These are phyloP conservation scores for Pseudogymnoascus pannorum DNA, from an alignment of 2,329 filamentous ascomycete species.

Conservation along the genomic window DNA sequence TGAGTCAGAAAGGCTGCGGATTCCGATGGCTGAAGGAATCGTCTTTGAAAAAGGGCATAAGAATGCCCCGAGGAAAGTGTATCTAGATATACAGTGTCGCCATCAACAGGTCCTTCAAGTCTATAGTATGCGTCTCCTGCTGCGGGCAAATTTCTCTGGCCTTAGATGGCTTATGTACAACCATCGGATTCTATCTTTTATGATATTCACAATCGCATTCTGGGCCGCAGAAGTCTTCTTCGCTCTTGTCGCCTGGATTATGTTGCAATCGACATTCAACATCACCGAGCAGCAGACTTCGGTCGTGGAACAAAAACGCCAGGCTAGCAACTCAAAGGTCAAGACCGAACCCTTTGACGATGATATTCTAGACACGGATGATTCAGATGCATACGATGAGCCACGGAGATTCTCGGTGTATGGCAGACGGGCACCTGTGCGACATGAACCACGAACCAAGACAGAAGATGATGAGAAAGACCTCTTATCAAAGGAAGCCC, in stretches of 20 bases:
- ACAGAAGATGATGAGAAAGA: slow-evolving; percentile 23
- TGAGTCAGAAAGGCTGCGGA: slow-evolving; percentile 55
- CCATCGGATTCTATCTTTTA: slow-evolving; percentile 62
- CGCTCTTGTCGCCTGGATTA: slow-evolving; percentile 57
- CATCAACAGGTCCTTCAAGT: slow-evolving; percentile 61
- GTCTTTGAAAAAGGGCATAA: slow-evolving; percentile 44
- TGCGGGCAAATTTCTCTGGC: slow-evolving; percentile 70
- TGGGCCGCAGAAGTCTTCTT: slow-evolving; percentile 69
- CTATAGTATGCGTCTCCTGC: slow-evolving; percentile 59
- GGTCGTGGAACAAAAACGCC: slow-evolving; percentile 21
- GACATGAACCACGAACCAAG: slow-evolving; percentile 30
- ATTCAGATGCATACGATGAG: slow-evolving; percentile 35
- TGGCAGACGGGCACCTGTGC: slow-evolving; percentile 35
- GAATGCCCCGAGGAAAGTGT: slow-evolving; percentile 42
- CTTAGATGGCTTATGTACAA: slow-evolving; percentile 83
- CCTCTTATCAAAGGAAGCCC: slow-evolving; percentile 19
- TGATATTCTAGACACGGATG: slow-evolving; percentile 20
- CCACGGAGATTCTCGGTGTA: slow-evolving; percentile 39
- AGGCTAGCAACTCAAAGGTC: slow-evolving; percentile 11
- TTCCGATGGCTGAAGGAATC: slow-evolving; percentile 68
- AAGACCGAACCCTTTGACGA: slow-evolving; percentile 24
- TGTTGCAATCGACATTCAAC: slow-evolving; percentile 28
- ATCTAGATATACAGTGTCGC: slow-evolving; percentile 33
- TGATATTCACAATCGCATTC: slow-evolving; percentile 62
- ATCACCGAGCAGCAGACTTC: slow-evolving; percentile 17